A percentile compares a stretch with the other conserved stretches of the same genome.
phyloP scores from a whole-genome alignment of 768 basidiomycete genomes.

The Cubamyces sp. region DNA sequence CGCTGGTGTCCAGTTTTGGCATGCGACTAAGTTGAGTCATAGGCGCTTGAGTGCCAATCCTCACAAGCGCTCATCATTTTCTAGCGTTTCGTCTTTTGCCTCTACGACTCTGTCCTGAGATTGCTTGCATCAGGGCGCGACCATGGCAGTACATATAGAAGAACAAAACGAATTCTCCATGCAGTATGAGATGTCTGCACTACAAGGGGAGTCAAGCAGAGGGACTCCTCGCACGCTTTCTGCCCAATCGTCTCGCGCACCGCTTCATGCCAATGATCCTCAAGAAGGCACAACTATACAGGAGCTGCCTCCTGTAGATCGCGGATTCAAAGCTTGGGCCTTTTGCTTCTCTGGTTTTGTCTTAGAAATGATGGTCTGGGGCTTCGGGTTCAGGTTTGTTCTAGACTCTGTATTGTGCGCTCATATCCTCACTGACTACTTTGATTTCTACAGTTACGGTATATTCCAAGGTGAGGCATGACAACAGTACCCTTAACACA shows the following conservation, averaged over 20 bases:
- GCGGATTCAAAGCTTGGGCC: slow-evolving; percentile 28
- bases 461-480: slow-evolving; percentile 27
- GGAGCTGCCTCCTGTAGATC: slow-evolving; percentile 27
- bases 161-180: not conserved
- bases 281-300: slow-evolving; percentile 22
- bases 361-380: slow-evolving; percentile 31
- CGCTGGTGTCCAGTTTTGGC: not conserved
- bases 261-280: slow-evolving; percentile 8
- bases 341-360: slow-evolving; percentile 28
- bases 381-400: slow-evolving; percentile 30
- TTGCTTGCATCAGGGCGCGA: not conserved
- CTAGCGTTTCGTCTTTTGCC: not conserved
- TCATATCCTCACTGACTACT: not conserved
- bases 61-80: not conserved
- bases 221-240: slow-evolving; percentile 9
- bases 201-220: not conserved
- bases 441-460: slow-evolving; percentile 25
- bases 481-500: not conserved
- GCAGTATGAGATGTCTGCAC: not conserved
- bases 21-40: slow-evolving; percentile 9
- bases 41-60: not conserved
- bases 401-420: not conserved
- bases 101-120: not conserved
- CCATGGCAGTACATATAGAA: not conserved
- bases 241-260: slow-evolving; percentile 11